Evolutionary conservation across 352 stramenopile genomes (phyloP), one percentile per base, ranked within the genome.

Genomic region (Globisporangium viniferum): DNA sequence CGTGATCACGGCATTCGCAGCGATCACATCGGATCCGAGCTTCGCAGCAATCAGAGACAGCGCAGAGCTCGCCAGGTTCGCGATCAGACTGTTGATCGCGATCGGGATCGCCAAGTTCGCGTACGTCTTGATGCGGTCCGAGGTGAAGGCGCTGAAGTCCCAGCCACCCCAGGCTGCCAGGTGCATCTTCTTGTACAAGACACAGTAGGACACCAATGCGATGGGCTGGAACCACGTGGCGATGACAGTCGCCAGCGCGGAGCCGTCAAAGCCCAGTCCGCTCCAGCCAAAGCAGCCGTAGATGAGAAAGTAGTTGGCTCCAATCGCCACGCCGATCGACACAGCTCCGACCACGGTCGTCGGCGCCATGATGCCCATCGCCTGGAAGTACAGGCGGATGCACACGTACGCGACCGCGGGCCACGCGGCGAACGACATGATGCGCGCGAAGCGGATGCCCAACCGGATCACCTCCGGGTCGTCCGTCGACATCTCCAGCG

Each of bases 211-310:
- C 20, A 90, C 85, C 49, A 94, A 72, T n/a, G 82, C 70, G 27
- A 92, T 76, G 14, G 84, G 87, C 66, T 94, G 87, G 72, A 92
- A 94, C 81, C 82, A 91, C 3, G 84, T 82, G 1, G 86, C 86
- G 24, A 93, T 81, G 36, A 92, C 86, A 0, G 86, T 93, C 18
- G 86, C 76, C 46, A 91, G 72, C 12, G 86, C 78, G 1, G 86
- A 94, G 12, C 86, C 84, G 62, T 92, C 80, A 56, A 94, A 94
- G 59, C 83, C 86, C 51, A 94, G 58, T 2, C 84, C 84, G 8
- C 27, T 36, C 77, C 81, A 86, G 18, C 80, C 82, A 46, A 82
- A 88, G 2, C 70, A 71, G n/a, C 76, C 79, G 60, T 85, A 91
- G 70, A 85, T 86, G 29, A 86, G 66, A 10, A 68, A 54, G 67